phyloP scores from a whole-genome alignment of 1,284 basidiomycete genomes.

The Cutaneotrichosporon spelunceum region DNA sequence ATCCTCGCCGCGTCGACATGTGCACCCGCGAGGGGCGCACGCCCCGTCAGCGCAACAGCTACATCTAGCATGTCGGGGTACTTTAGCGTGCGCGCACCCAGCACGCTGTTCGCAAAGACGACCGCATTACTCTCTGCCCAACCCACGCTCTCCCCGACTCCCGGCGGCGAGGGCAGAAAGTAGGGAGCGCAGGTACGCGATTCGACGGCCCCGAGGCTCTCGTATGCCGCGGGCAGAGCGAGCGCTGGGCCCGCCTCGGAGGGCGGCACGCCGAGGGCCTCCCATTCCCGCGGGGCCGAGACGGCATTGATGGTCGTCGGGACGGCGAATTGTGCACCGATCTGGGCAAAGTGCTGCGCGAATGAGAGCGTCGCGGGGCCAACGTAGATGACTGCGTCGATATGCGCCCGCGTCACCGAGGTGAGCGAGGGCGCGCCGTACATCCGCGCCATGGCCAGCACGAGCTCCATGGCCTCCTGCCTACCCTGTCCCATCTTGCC shows the following conservation, averaged over 20 bases:
- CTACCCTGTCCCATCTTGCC: constrained; percentile 4
- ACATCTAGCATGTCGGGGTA: constrained; percentile 23
- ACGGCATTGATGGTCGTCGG: constrained; percentile 19
- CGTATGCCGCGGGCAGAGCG: constrained; percentile 10
- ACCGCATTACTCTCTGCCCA: constrained; percentile 22
- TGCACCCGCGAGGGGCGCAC: constrained; percentile 13
- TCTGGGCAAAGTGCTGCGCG: constrained; percentile 11
- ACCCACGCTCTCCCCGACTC: constrained; percentile 1
- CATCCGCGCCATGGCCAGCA: constrained; percentile 13
- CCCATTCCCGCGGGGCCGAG: constrained; percentile 7
- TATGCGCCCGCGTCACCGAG: constrained; percentile 9
- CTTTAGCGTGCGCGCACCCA: constrained; percentile 19
- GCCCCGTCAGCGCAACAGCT: constrained; percentile 16
- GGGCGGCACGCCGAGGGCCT: constrained; percentile 3
- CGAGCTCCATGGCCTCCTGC: constrained; percentile 13
- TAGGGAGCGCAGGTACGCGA: constrained; percentile 19
- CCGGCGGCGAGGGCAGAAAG: constrained; percentile 13
- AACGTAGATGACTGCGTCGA: constrained; percentile 20
- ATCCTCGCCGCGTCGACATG: constrained; percentile 6
- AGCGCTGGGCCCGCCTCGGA: not conserved
- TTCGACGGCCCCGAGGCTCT: constrained; percentile 7
- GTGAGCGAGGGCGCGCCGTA: constrained; percentile 15
- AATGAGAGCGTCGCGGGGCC: constrained; percentile 17
- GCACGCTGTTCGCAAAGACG: constrained; percentile 17
- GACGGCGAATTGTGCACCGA: constrained; percentile 15